Evolutionary conservation across 768 basidiomycete species (phyloP), one percentile per base, ranked within the genome.

Genomic region (Leccinum broughii): DNA sequence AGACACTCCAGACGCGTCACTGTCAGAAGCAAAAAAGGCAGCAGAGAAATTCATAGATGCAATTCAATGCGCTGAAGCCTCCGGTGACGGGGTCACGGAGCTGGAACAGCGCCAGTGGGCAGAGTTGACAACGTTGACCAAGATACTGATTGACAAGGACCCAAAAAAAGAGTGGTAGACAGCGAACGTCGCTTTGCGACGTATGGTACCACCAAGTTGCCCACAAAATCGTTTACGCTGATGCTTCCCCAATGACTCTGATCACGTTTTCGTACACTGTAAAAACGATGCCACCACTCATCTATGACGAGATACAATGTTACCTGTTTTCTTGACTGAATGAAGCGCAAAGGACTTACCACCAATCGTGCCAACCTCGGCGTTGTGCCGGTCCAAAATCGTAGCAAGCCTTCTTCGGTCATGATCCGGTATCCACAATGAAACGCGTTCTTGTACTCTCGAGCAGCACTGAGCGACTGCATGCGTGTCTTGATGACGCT

Each of bases 401-500:
- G 83, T n/a, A 85, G 67, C 7, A 97, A 65, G 3, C 97, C 97
- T 69, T 98, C 95, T 73, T 98, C 96, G 0, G 88, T 93, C 64
- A 93, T 87, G 70, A 98, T 95, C 51, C 95, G 83, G 69, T 97
- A 96, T 5, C 88, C 95, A 66, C 96, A 98, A 67, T 98, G 95
- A 77, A 98, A 91, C 3, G 95, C 88, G 69, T 99, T 98, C 39
- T 88, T 85, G 72, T 98, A 99, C 61, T 94, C 88, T 24, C 80
- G 76, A 10, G 84, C 80, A 1, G 96, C 97, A 58, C 85, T 83
- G 10, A 99, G 81, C 6, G 93, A 88, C 75, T 99, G 97, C 97
- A 98, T 99, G 26, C 96, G 86, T 11, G 97, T 98, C 77, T 98
- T 99, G 76, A 98, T 85, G 32, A 98, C 95, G 70, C 94, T 96